phyloP scores from a whole-genome alignment of 2,329 filamentous ascomycete species.

The Cytospora leucostoma region DNA sequence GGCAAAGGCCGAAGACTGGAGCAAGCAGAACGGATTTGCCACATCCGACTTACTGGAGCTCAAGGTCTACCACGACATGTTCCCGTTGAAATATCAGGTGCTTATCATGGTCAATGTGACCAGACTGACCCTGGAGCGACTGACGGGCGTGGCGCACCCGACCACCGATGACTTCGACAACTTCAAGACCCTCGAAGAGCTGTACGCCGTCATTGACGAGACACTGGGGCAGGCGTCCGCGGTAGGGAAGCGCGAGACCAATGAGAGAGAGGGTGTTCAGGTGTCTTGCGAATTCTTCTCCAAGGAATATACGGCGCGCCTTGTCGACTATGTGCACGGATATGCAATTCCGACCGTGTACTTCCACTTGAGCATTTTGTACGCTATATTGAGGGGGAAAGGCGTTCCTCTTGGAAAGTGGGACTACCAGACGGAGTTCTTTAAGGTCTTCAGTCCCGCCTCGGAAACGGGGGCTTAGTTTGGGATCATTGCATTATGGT shows the following conservation, averaged over 20 bases:
- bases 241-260: neutral
- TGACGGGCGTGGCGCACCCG: neutral
- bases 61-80: neutral
- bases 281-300: neutral
- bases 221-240: neutral
- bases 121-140: neutral
- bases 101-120: neutral
- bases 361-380: conserved; percentile 60
- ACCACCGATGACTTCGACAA: neutral
- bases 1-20: neutral
- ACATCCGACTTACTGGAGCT: neutral
- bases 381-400: conserved; percentile 56
- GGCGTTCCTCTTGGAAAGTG: conserved; percentile 59
- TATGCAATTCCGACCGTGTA: conserved; percentile 58
- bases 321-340: neutral
- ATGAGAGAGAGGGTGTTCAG: neutral
- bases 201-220: neutral
- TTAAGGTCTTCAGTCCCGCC: neutral
- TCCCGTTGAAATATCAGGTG: neutral
- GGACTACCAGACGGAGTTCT: conserved; percentile 44
- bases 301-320: neutral
- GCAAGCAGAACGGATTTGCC: neutral
- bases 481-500: too few relatives aligned
- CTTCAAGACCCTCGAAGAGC: neutral
- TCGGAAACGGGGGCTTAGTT: too few relatives aligned